Conservation (phyloP, 2,329 filamentous ascomycete genomes). For the Fusarium papillatum region DNA sequence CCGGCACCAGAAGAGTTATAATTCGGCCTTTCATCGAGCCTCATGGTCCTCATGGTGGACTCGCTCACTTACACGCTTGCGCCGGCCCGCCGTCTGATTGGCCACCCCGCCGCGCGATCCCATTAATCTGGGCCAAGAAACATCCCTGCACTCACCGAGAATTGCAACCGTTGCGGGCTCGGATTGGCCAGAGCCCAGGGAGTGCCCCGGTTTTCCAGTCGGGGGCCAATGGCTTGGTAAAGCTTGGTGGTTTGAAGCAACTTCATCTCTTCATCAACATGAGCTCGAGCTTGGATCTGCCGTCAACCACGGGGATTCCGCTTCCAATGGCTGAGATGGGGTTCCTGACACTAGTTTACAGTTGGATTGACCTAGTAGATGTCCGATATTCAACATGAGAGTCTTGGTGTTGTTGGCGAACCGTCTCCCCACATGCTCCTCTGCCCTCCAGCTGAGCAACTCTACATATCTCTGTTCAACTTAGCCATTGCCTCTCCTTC, state of each 20-base stretch:
- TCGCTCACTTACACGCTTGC: constrained; percentile 55
- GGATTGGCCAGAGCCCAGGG: not conserved
- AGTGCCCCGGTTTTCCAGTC: not conserved
- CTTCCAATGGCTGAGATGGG: not conserved
- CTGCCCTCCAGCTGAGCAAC: not conserved
- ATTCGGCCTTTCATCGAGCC: constrained; percentile 51
- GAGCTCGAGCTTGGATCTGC: not conserved
- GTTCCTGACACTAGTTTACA: not conserved
- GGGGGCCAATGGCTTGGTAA: not conserved
- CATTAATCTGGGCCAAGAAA: constrained; percentile 45
- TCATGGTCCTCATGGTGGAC: constrained; percentile 46
- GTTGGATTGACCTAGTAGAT: not conserved
- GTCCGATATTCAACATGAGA: not conserved
- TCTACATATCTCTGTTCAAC: not conserved
- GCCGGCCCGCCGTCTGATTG: constrained; percentile 42
- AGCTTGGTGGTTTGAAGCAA: not conserved
- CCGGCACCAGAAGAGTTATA: constrained; percentile 56
- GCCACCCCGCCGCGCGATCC: constrained; percentile 33
- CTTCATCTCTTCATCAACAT: constrained; percentile 3
- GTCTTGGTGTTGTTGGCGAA: not conserved
- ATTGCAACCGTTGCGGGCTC: constrained; percentile 22
- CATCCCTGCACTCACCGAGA: constrained; percentile 47
- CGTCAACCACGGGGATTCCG: not conserved
- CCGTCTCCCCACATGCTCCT: not conserved
- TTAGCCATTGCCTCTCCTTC: not conserved